Evolutionary conservation across 1,139 yeast species (phyloP), one percentile per base, ranked within the genome.

Genomic region (Suhomyces anneliseae): DNA sequence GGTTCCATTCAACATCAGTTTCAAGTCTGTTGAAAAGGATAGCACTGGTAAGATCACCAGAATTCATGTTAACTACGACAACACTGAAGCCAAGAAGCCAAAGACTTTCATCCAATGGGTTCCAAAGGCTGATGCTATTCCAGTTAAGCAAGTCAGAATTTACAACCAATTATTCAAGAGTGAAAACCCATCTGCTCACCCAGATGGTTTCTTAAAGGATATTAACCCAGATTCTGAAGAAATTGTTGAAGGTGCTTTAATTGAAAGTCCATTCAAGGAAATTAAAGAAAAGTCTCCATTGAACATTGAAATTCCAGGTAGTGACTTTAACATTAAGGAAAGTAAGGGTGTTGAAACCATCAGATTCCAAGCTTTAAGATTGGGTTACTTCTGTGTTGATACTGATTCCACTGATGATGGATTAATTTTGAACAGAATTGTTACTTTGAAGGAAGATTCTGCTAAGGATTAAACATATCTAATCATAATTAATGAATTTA

Each of bases 81-180:
- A 82, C 55, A 88, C 80, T 48, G 69, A 74, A 43, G 66, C 68
- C 38, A 73, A 75, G 42, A 79, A 78, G 60, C 97, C 98, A 58
- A 93, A 92, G 78, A 90, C 99, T 2, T 95, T 76, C 64, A 90
- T 95, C 62, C 99, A 95, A 72, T 95, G 99, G 99, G 84, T 95
- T 47, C 96, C 97, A 40, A 81, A 82, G 52, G 73, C 83, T 14
- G 74, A 76, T 36, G 78, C 79, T 50, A 74, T 81, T 59, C 70
- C 73, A 40, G 67, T 95, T 47, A 69, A 78, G 35, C 96, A 93
- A 69, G 89, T 92, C 27, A 83, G 99, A 68, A 78, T 90, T 50
- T 90, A 92, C 71, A 88, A 90, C 63, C 95, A 85, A 65, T 76
- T 95, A 54, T 95, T 95, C 79, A 82, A 84, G 54, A 84, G 95